These are phyloP conservation scores for Lentinula lateritia DNA, from an alignment of 768 basidiomycete species.

Conservation along the genomic window DNA sequence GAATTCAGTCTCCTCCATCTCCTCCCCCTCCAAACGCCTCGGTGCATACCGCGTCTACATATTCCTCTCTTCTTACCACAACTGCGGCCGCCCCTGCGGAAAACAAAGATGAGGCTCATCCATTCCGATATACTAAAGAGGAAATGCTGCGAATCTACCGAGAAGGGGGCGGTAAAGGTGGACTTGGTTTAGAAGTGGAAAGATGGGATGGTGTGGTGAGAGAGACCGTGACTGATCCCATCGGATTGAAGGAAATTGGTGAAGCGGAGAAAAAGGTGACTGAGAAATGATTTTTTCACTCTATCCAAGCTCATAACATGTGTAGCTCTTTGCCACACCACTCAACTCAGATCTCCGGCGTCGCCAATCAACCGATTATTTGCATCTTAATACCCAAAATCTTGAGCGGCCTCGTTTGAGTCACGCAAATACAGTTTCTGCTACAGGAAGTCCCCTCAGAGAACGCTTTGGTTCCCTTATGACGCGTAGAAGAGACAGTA, in stretches of 20 bases:
- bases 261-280: constrained; percentile 85
- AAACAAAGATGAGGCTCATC: constrained; percentile 59
- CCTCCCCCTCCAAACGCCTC: constrained; percentile 43
- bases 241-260: constrained; percentile 71
- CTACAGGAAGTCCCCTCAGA: constrained; percentile 50
- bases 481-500: constrained; percentile 61
- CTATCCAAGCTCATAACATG: constrained; percentile 14
- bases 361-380: constrained; percentile 73
- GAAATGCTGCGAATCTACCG: constrained; percentile 80
- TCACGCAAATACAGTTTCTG: constrained; percentile 39
- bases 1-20: constrained; percentile 51
- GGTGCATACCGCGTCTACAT: constrained; percentile 54
- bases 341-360: constrained; percentile 86
- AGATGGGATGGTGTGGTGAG: constrained; percentile 86
- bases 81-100: constrained; percentile 45
- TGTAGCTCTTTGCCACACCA: constrained; percentile 73
- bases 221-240: constrained; percentile 67
- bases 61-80: constrained; percentile 64
- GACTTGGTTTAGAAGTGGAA: constrained; percentile 81
- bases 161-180: constrained; percentile 69
- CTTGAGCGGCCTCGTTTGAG: constrained; percentile 54
- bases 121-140: constrained; percentile 86
- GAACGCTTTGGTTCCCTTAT: constrained; percentile 60
- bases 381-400: constrained; percentile 50
- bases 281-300: constrained; percentile 11